These are phyloP conservation scores for Populus tremula DNA, from an alignment of 345 rosid species.

Conservation along the genomic window DNA sequence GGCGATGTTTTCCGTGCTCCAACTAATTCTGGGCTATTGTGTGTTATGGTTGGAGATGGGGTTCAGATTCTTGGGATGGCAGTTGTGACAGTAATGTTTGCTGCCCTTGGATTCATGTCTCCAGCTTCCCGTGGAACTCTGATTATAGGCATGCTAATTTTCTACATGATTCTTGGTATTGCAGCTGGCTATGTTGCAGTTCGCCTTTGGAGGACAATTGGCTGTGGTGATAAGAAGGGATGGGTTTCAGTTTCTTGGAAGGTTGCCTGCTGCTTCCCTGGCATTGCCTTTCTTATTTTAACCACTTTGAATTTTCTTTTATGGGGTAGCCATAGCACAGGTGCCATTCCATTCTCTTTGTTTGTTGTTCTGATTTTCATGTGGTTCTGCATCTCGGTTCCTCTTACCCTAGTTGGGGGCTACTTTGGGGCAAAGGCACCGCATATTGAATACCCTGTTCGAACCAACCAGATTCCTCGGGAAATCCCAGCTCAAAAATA, in stretches of 20 bases:
- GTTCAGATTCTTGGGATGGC: slow-evolving; percentile 81
- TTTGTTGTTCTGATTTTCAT: slow-evolving; percentile 48
- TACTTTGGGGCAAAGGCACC: slow-evolving; percentile 62
- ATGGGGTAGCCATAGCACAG: slow-evolving; percentile 69
- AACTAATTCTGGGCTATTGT: slow-evolving; percentile 47
- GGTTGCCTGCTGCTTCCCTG: slow-evolving; percentile 76
- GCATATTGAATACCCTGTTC: slow-evolving; percentile 65
- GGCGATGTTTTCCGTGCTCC: slow-evolving; percentile 81
- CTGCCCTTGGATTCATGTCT: slow-evolving; percentile 81
- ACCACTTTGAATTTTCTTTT: slow-evolving; percentile 57
- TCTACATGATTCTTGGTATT: slow-evolving; percentile 68
- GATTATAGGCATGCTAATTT: slow-evolving; percentile 65
- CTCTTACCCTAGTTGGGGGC: slow-evolving; percentile 66
- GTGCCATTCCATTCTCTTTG: slow-evolving; percentile 67
- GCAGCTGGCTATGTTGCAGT: slow-evolving; percentile 71
- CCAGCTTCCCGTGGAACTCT: slow-evolving; percentile 79
- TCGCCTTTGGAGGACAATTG: slow-evolving; percentile 66
- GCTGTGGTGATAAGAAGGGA: slow-evolving; percentile 53
- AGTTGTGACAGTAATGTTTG: slow-evolving; percentile 60
- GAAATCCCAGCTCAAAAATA: slow-evolving; percentile 72
- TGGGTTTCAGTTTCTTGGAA: slow-evolving; percentile 71
- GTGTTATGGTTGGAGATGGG: slow-evolving; percentile 72
- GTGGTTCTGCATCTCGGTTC: slow-evolving; percentile 73
- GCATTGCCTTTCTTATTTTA: slow-evolving; percentile 59
- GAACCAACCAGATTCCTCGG: slow-evolving; percentile 74